phyloP scores from a whole-genome alignment of 345 rosid genomes.

The Nephelium lappaceum region DNA sequence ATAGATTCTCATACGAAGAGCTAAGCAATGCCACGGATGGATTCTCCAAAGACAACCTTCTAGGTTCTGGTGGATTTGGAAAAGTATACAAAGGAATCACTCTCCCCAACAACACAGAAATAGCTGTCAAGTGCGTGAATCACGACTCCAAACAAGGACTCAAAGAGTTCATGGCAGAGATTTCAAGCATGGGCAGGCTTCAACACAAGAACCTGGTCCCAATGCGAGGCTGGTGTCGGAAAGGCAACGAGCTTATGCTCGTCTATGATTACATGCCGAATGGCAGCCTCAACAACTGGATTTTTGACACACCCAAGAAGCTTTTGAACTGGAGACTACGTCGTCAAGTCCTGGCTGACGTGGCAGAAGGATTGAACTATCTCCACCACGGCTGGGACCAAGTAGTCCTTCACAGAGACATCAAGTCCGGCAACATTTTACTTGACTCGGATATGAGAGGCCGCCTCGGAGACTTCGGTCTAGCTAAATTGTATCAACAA shows the following conservation, averaged over 20 bases:
- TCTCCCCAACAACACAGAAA: slow-evolving; percentile 50
- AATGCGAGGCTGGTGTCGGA: slow-evolving; percentile 90
- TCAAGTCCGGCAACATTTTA: slow-evolving; percentile 80
- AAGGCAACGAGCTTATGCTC: slow-evolving; percentile 71
- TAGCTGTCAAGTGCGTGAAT: slow-evolving; percentile 83
- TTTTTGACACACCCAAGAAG: slow-evolving; percentile 59
- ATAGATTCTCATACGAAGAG: slow-evolving; percentile 80
- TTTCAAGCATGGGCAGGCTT: slow-evolving; percentile 83
- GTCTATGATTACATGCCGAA: slow-evolving; percentile 93
- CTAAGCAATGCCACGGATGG: slow-evolving; percentile 55
- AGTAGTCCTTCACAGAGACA: slow-evolving; percentile 82
- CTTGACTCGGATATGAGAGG: slow-evolving; percentile 85
- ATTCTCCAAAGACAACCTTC: slow-evolving; percentile 64
- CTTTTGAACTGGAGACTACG: slow-evolving; percentile 62
- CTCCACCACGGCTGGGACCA: slow-evolving; percentile 95
- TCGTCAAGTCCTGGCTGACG: slow-evolving; percentile 64
- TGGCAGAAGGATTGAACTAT: slow-evolving; percentile 78
- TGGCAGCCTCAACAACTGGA: slow-evolving; percentile 73
- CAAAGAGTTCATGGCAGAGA: slow-evolving; percentile 94
- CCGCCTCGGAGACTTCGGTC: slow-evolving; percentile 82
- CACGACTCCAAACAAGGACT: slow-evolving; percentile 90
- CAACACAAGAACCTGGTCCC: slow-evolving; percentile 85
- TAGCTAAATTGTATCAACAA: slow-evolving; percentile 74
- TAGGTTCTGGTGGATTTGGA: slow-evolving; percentile 88
- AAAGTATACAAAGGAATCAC: slow-evolving; percentile 62